Evolutionary conservation across 345 rosid genomes (phyloP).

Genomic region (Lumnitzera racemosa): DNA sequence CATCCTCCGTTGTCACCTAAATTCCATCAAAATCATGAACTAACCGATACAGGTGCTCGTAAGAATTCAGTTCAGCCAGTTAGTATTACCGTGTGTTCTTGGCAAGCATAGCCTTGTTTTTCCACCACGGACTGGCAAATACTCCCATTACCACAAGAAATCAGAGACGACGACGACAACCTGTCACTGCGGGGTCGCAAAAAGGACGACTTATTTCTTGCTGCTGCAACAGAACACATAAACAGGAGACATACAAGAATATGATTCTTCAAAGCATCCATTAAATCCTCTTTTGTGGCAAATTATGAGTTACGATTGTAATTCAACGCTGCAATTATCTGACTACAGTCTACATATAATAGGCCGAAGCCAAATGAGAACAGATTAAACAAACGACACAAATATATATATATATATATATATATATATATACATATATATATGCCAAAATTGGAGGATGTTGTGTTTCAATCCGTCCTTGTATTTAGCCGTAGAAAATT

Average conservation of each 20-base stretch:
- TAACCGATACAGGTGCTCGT: not conserved
- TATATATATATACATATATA: too few relatives aligned
- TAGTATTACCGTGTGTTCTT: slow-evolving; percentile 20
- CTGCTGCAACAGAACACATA: slow-evolving; percentile 10
- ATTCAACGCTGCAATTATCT: too few relatives aligned
- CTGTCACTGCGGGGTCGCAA: not conserved
- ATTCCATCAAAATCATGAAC: not conserved
- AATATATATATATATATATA: too few relatives aligned
- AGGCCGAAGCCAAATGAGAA: too few relatives aligned
- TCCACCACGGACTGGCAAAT: slow-evolving; percentile 26
- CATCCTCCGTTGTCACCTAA: slow-evolving; percentile 47
- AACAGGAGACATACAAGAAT: not conserved
- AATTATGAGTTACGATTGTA: too few relatives aligned
- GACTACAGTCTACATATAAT: too few relatives aligned
- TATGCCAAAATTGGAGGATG: too few relatives aligned
- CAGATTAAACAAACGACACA: too few relatives aligned
- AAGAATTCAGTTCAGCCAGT: not conserved
- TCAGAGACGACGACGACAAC: not conserved
- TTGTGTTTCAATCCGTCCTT: too few relatives aligned
- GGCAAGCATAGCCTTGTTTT: slow-evolving; percentile 25
- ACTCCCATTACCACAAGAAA: slow-evolving; percentile 2
- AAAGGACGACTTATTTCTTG: slow-evolving; percentile 9
- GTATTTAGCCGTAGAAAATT: too few relatives aligned
- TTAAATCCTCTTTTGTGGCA: not conserved
- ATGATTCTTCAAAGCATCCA: not conserved